Percentiles rank a stretch among this genome's conserved stretches.
Evolutionary conservation across 2,329 filamentous ascomycete genomes (phyloP).

Genomic region (Cercospora berteroae): DNA sequence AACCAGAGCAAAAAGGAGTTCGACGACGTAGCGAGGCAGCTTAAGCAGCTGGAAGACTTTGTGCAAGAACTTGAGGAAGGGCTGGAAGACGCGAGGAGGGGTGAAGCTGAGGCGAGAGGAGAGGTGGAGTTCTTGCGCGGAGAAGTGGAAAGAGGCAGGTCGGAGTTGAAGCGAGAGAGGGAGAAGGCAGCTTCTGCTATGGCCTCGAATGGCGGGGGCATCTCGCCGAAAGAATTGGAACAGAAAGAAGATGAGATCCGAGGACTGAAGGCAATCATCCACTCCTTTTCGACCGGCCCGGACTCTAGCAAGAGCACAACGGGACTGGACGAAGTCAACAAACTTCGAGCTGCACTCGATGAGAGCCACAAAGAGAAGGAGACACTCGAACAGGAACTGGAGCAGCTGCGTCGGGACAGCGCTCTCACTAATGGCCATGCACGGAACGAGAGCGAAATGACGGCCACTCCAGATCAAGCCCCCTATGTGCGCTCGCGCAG

Average conservation of each 20-base stretch:
- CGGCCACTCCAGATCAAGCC: conserved; percentile 26
- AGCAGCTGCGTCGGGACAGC: conserved; percentile 52
- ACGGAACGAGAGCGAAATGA: conserved; percentile 38
- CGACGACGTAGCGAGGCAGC: conserved; percentile 81
- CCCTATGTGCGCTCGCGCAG: conserved; percentile 41
- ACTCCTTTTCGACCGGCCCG: conserved; percentile 81
- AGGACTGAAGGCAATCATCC: conserved; percentile 95
- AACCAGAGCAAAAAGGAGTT: conserved; percentile 85
- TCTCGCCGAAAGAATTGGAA: conserved; percentile 70
- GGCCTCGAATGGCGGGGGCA: conserved; percentile 41
- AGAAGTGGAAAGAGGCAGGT: conserved; percentile 86
- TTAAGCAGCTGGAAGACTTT: conserved; percentile 93
- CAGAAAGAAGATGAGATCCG: conserved; percentile 97
- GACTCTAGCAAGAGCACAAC: conserved; percentile 33
- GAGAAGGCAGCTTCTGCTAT: conserved; percentile 69
- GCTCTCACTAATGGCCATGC: conserved; percentile 42
- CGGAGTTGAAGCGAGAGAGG: conserved; percentile 82
- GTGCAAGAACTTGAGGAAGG: conserved; percentile 97
- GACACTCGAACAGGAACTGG: conserved; percentile 84
- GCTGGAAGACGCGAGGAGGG: conserved; percentile 86
- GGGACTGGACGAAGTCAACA: conserved; percentile 48
- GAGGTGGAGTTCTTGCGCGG: conserved; percentile 95
- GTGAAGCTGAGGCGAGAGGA: conserved; percentile 90
- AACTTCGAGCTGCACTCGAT: conserved; percentile 61
- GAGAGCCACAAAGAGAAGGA: conserved; percentile 77